Conservation (phyloP, 768 basidiomycete species). For the Epithele typhae region DNA sequence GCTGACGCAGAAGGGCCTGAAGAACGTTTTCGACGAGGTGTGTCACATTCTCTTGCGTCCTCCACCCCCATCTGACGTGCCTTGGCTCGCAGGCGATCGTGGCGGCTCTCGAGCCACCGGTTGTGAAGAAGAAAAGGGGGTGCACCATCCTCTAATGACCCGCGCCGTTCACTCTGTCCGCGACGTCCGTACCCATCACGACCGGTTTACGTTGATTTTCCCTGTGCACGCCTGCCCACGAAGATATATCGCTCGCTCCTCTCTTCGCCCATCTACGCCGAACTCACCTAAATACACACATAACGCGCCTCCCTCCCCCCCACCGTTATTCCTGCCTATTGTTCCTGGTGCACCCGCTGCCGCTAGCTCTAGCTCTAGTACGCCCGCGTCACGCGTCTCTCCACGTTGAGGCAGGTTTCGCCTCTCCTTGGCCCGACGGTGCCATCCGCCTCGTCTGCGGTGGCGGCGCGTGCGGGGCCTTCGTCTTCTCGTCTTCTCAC, state of each 20-base stretch:
- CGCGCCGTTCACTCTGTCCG: not conserved
- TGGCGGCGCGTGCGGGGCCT: conserved; percentile 3
- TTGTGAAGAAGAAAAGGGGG: conserved; percentile 71
- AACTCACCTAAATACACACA: conserved; percentile 17
- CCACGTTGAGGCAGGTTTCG: conserved; percentile 13
- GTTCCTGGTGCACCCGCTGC: not conserved
- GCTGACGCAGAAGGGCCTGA: conserved; percentile 97
- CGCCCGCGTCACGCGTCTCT: conserved; percentile 5
- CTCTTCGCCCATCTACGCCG: conserved; percentile 17
- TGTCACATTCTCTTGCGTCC: conserved; percentile 27
- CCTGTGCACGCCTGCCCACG: conserved; percentile 18
- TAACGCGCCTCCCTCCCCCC: conserved; percentile 5
- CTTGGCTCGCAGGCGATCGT: conserved; percentile 79
- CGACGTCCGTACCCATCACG: conserved; percentile 10
- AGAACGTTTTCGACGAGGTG: conserved; percentile 99
- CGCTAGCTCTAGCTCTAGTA: not conserved
- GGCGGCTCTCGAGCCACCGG: conserved; percentile 95
- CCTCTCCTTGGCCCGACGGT: conserved; percentile 15
- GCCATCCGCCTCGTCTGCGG: conserved; percentile 12
- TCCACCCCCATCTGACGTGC: not conserved
- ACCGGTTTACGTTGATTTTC: conserved; percentile 17
- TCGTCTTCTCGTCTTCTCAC: conserved; percentile 19
- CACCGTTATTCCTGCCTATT: conserved; percentile 7
- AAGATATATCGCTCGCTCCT: conserved; percentile 18
- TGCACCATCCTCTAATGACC: conserved; percentile 75